phyloP scores from a whole-genome alignment of 2,329 filamentous ascomycete species.

The Raffaelea albimanens region DNA sequence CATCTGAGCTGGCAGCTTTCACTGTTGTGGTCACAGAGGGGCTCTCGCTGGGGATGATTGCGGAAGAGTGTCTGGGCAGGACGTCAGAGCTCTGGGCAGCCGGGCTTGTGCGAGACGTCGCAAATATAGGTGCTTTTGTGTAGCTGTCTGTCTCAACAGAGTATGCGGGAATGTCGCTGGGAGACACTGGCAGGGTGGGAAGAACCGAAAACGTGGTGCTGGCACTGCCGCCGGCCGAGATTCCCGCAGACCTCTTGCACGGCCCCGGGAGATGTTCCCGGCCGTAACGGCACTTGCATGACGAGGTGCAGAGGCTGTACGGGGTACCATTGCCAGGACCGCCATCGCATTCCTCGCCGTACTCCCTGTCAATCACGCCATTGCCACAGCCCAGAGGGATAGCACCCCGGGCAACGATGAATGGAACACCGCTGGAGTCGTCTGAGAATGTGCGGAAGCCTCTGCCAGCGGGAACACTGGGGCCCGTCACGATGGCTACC shows the following conservation, averaged over 20 bases:
- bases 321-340: conserved; percentile 21
- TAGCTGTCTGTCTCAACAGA: too few relatives aligned
- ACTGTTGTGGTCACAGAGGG: too few relatives aligned
- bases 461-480: conserved; percentile 16
- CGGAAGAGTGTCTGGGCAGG: neutral
- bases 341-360: conserved; percentile 31
- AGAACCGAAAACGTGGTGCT: neutral
- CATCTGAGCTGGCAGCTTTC: too few relatives aligned
- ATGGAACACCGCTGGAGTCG: conserved; percentile 27
- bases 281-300: conserved; percentile 28
- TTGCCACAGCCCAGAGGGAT: conserved; percentile 31
- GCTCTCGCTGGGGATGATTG: too few relatives aligned
- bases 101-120: too few relatives aligned
- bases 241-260: too few relatives aligned
- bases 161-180: too few relatives aligned
- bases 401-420: conserved; percentile 31
- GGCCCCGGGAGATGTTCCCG: too few relatives aligned
- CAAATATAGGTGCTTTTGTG: too few relatives aligned
- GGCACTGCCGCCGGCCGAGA: conserved; percentile 12
- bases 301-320: conserved; percentile 25
- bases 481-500: conserved; percentile 27
- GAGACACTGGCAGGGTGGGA: neutral
- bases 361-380: conserved; percentile 21
- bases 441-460: conserved; percentile 26
- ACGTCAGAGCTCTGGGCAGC: too few relatives aligned